These are phyloP conservation scores for Clohesyomyces aquaticus DNA, from an alignment of 495 filamentous ascomycete genomes.

Conservation along the genomic window DNA sequence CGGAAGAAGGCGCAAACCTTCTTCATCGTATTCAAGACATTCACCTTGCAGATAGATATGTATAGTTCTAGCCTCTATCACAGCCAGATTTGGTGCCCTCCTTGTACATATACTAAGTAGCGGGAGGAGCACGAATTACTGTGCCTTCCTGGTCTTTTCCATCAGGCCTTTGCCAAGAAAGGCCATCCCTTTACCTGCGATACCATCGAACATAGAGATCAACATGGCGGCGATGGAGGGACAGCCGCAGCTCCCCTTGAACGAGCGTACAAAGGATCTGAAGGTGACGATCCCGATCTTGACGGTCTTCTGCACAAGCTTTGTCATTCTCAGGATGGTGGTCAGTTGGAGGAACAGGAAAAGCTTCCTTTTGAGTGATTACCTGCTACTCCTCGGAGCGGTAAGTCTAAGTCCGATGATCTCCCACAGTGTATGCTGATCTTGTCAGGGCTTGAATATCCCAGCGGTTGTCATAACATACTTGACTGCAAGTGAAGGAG, in stretches of 20 bases:
- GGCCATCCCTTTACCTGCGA: not conserved
- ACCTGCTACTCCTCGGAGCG: constrained; percentile 11
- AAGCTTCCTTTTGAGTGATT: constrained; percentile 8
- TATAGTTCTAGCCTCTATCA: not conserved
- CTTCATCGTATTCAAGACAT: not conserved
- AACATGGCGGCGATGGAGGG: constrained; percentile 3
- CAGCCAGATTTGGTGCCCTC: not conserved
- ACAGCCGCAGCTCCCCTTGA: not conserved
- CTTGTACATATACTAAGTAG: not conserved
- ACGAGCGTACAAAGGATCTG: constrained; percentile 7
- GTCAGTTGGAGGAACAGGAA: constrained; percentile 15
- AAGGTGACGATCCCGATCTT: constrained; percentile 4
- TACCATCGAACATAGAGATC: not conserved
- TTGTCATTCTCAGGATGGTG: constrained; percentile 3
- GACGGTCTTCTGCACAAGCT: constrained; percentile 4
- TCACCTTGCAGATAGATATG: constrained; percentile 8
- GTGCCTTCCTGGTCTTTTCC: no score
- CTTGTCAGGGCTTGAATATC: not conserved
- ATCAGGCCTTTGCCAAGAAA: no score
- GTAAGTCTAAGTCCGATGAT: not conserved
- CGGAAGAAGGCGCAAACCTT: not conserved
- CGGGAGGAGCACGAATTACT: no score
- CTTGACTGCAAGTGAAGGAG: not conserved
- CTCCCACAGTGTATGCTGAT: not conserved
- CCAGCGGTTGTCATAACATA: not conserved